Base-by-base conservation (phyloP, 2,329 filamentous ascomycete species). In the Aureobasidium sp. region DNA sequence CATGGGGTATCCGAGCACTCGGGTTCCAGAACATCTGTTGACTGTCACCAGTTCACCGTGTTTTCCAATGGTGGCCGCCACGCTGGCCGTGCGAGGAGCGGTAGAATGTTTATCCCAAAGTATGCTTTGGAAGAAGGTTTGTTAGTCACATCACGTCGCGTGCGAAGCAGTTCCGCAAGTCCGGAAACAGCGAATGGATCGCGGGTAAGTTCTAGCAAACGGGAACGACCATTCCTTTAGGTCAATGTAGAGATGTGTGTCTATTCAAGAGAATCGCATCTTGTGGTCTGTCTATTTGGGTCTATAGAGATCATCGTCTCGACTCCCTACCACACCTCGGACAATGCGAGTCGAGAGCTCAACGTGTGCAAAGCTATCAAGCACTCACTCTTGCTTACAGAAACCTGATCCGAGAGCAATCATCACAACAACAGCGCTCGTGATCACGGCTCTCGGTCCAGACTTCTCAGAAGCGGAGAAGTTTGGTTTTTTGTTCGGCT, bases 401-500 rank as follows among this genome's bases (percentile, higher is more conserved):
- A 34, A 34, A 34, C 12, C 31, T 9, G 31, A 34, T 12, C 31
- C 31, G 31, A 34, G 2, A 29, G 7, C 29, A 34, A 12, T 4
- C 31, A 34, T 34, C 9, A 12, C 31, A 11, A 11, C 9, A 9
- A 11, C 9, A 34, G 31, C 9, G 31, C 31, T 9, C 31, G 12
- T 42, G 41, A 42, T 22, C 41, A 42, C 41, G n/a, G 41, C 41
- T n/a, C n/a, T n/a, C 8, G 31, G 22, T 15, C 57, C 57, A 3
- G 31, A 49, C 34, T 25, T 39, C 59, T 66, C 66, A 47, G 67
- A 79, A 61, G 68, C 77, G 20, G 78, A 82, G 65, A 74, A 77
- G 27, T 76, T 81, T 66, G 80, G 79, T 65, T 83, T 83, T 66
- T 77, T 84, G 22, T 83, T 84, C 64, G 81, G 82, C 61, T 78